Conservation (phyloP, 208 protist species). For the Crithidia bombi region DNA sequence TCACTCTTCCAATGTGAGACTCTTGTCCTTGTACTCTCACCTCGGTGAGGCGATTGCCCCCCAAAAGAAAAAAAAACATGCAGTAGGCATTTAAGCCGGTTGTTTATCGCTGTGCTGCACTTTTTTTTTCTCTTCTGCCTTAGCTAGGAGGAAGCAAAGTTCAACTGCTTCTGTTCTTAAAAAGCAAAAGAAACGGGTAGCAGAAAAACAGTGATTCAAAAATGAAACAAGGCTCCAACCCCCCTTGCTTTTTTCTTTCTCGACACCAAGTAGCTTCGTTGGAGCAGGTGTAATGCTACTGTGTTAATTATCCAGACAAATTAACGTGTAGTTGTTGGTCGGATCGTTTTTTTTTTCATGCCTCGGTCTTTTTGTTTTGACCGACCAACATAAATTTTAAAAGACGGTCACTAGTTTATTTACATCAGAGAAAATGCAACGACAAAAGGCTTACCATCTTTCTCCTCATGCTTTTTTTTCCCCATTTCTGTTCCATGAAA, state of each 20-base stretch:
- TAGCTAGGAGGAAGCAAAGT: neutral
- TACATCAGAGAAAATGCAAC: neutral
- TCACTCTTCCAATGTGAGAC: neutral
- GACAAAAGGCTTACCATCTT: neutral
- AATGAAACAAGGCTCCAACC: neutral
- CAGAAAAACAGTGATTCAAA: neutral
- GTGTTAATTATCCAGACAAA: neutral
- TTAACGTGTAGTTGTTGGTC: neutral
- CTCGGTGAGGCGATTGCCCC: neutral
- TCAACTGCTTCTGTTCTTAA: neutral
- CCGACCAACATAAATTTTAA: neutral
- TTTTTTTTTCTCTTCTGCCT: neutral
- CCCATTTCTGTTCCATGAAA: neutral
- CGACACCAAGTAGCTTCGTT: neutral
- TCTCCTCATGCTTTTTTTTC: neutral
- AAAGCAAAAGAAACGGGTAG: neutral
- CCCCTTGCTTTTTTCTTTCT: neutral
- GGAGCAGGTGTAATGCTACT: neutral
- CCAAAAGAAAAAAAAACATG: constrained; percentile 1
- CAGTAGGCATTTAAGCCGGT: neutral
- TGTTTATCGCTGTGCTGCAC: neutral
- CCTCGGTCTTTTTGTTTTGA: constrained; percentile 1
- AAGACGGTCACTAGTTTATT: neutral
- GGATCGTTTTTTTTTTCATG: neutral
- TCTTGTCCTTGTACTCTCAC: neutral